phyloP scores from a whole-genome alignment of 345 rosid genomes.

The Excoecaria cochinchinensis region DNA sequence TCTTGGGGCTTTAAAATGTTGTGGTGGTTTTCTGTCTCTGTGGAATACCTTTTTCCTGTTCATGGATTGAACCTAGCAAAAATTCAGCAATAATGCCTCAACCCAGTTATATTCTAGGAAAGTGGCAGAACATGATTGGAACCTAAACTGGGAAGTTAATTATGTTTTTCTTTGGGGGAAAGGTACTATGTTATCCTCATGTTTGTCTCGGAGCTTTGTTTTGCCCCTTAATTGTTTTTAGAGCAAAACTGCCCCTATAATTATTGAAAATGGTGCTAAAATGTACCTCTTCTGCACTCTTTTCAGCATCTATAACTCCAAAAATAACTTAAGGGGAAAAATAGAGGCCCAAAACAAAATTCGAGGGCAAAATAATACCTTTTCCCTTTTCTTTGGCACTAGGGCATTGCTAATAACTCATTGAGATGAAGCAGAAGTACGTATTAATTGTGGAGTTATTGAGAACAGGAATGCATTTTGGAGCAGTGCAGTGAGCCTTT shows the following conservation, averaged over 20 bases:
- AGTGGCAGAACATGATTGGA: background rate
- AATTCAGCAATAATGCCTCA: background rate
- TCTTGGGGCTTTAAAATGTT: background rate
- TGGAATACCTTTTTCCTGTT: background rate
- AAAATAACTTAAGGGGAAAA: no score
- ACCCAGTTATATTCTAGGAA: background rate
- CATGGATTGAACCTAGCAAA: background rate
- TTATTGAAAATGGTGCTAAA: no score
- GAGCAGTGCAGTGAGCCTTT: background rate
- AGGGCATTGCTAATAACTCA: background rate
- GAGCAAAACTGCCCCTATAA: no score
- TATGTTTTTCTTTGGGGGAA: background rate
- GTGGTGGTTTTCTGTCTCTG: background rate
- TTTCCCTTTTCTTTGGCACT: background rate
- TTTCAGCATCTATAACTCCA: no score
- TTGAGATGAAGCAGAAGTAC: background rate
- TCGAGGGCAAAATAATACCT: no score
- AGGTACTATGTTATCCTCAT: no score
- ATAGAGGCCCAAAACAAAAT: no score
- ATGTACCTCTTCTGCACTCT: no score
- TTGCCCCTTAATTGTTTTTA: no score
- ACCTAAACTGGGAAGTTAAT: background rate
- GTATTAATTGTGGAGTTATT: background rate
- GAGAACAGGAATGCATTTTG: background rate
- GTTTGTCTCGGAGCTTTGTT: no score